These are phyloP conservation scores for Penicillium mononematosum DNA, from an alignment of 495 filamentous ascomycete species.

Conservation along the genomic window DNA sequence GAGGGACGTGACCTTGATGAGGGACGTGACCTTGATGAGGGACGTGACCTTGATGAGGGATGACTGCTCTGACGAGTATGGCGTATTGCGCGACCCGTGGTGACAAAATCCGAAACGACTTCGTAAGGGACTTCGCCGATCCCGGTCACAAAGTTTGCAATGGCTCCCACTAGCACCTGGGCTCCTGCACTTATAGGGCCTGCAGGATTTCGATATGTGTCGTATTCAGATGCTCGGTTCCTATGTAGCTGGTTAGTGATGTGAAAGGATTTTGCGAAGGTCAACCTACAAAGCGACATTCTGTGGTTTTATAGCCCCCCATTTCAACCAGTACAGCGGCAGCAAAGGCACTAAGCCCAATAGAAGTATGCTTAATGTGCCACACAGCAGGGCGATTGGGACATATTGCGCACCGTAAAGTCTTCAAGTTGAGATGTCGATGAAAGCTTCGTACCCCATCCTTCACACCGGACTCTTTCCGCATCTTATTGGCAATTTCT, in stretches of 20 bases:
- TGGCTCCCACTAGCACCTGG: constrained; percentile 70
- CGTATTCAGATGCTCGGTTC: constrained; percentile 66
- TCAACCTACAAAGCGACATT: constrained; percentile 63
- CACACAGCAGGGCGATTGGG: constrained; percentile 68
- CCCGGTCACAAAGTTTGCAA: constrained; percentile 74
- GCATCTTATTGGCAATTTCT: constrained; percentile 58
- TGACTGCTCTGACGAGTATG: constrained; percentile 51
- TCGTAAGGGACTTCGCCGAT: constrained; percentile 78
- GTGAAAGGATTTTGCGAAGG: constrained; percentile 17
- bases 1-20: background rate
- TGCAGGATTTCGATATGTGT: constrained; percentile 68
- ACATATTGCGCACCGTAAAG: constrained; percentile 61
- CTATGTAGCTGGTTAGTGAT: constrained; percentile 33
- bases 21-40: background rate
- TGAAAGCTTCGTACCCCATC: constrained; percentile 69
- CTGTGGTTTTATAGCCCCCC: constrained; percentile 56
- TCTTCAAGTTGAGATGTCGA: constrained; percentile 58
- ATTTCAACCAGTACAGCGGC: constrained; percentile 63
- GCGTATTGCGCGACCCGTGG: constrained; percentile 54
- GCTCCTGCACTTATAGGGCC: constrained; percentile 72
- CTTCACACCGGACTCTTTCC: constrained; percentile 61
- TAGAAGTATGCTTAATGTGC: constrained; percentile 61
- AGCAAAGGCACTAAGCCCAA: constrained; percentile 66
- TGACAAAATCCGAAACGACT: constrained; percentile 59
- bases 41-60: too few relatives aligned